Evolutionary conservation across 1,139 yeast genomes (phyloP).

Genomic region (Nematodospora anomalae): DNA sequence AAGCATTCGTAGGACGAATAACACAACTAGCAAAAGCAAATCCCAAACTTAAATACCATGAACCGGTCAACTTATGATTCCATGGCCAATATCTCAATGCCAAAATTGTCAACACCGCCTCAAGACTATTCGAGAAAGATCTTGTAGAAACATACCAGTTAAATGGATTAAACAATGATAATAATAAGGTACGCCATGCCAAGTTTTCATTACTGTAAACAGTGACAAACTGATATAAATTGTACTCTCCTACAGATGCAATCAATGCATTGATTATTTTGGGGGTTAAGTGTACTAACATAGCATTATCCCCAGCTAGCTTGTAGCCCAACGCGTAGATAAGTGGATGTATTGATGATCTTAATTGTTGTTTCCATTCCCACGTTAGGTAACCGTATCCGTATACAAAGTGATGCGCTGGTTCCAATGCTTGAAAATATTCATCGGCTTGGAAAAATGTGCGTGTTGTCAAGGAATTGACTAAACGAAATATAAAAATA

Average conservation of each 20-base stretch:
- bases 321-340: slow-evolving; percentile 53
- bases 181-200: slow-evolving; percentile 46
- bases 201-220: slow-evolving; percentile 34
- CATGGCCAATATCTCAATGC: slow-evolving; percentile 79
- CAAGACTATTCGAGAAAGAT: slow-evolving; percentile 84
- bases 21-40: slow-evolving; percentile 61
- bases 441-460: slow-evolving; percentile 98
- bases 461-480: slow-evolving; percentile 60
- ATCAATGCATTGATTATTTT: slow-evolving; percentile 66
- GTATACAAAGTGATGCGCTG: slow-evolving; percentile 74
- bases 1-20: slow-evolving; percentile 79
- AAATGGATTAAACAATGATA: slow-evolving; percentile 72
- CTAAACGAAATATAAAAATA: slow-evolving; percentile 22
- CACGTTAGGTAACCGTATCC: slow-evolving; percentile 88
- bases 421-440: slow-evolving; percentile 88
- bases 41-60: slow-evolving; percentile 23
- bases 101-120: slow-evolving; percentile 67
- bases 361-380: slow-evolving; percentile 83
- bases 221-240: slow-evolving; percentile 49
- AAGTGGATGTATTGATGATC: slow-evolving; percentile 82
- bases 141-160: slow-evolving; percentile 81
- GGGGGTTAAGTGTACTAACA: slow-evolving; percentile 43
- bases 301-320: slow-evolving; percentile 16
- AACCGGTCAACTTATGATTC: slow-evolving; percentile 25
- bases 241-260: slow-evolving; percentile 73